Base-by-base conservation (phyloP, 768 basidiomycete genomes). In the Leccinum broughii region DNA sequence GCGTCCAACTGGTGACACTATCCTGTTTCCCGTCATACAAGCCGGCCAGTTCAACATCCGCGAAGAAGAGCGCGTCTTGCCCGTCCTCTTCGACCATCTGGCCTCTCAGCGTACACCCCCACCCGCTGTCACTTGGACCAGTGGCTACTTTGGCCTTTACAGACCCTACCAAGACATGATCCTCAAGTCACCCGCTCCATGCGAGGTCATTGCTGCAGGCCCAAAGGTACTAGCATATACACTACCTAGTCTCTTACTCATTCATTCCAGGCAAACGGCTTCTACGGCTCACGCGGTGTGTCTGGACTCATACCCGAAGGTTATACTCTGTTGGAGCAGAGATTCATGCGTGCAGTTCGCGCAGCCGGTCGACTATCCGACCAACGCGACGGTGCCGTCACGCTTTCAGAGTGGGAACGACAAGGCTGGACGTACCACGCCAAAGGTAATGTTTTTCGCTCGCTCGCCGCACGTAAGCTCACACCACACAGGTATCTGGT, bases 401-500 rank as follows among this genome's bases (percentile, higher is more conserved):
- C 86, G 57, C 78, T 99, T 62, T 82, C 78, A 60, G 96, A 99
- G 73, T 99, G 97, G 97, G 83, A 86, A 69, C 83, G 83, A 64
- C 77, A 81, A 24, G 93, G 89, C 3, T 99, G 97, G 97, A 98
- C 97, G 1, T 99, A 99, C 76, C 97, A 99, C 69, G 92, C 97
- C 26, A 99, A 99, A 82, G 97, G 95, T 96, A 62, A 9, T 22
- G 26, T 26, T 9, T 8, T 1, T 55, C 46, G 11, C 20, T 26
- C 59, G 8, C 34, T 34, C 39, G 11, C 32, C n/a, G 6, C 11
- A 28, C 30, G 10, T 20, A 30, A 44, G 13, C 59, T 55, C 51
- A 71, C 30, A 1, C 37, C 26, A 1, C 26, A 56, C 60, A 95
- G 93, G 94, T 35, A 85, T 95, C 37, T 97, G 94, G 94, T 71